Base-by-base conservation (phyloP, 306 rosid genomes). In the Geum urbanum region DNA sequence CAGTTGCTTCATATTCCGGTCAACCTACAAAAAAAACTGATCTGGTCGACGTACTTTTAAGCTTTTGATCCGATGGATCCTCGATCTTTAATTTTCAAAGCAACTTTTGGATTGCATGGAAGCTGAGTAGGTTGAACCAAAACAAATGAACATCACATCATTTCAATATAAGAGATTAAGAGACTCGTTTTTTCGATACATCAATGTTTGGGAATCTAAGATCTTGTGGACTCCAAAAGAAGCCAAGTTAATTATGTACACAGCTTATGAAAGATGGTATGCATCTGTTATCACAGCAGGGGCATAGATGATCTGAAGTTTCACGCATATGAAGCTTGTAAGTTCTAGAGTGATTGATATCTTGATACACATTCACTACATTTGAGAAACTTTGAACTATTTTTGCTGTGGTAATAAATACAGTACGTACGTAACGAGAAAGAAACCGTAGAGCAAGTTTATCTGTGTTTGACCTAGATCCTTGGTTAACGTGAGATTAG, bases 1-100 rank as follows among this genome's bases (percentile, higher is more conserved):
- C 68, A 77, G 72, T 71, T 20, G 58, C 9, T 22, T 63, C 61
- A 45, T 35, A 12, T 15, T 40, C 4, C 66, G 80, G 80, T 77
- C 76, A 77, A 76, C 32, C 50, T 58, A 55, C 27, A 16, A 8
- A 22, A 39, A 2, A 13, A n/a, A 49, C 53, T 46, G 79, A 20
- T 69, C 71, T 24, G 40, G 39, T 56, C 79, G 41, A 37, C 37
- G 37, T 32, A 32, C 72, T 71, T 77, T 70, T 32, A 39, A 59
- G 61, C 80, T 63, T 70, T 76, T 76, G 47, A 45, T 71, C 58
- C 65, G 65, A 59, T 59, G 45, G 45, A 59, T 37, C 45, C 45
- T 32, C 19, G 6, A 35, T 59, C 65, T 35, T 45, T 12, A 16
- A 3, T 37, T 16, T 57, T 16, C 32, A 76, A 76, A 70, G 80